Base-by-base conservation (phyloP, 495 filamentous ascomycete species). In the Cercophora newfieldiana region DNA sequence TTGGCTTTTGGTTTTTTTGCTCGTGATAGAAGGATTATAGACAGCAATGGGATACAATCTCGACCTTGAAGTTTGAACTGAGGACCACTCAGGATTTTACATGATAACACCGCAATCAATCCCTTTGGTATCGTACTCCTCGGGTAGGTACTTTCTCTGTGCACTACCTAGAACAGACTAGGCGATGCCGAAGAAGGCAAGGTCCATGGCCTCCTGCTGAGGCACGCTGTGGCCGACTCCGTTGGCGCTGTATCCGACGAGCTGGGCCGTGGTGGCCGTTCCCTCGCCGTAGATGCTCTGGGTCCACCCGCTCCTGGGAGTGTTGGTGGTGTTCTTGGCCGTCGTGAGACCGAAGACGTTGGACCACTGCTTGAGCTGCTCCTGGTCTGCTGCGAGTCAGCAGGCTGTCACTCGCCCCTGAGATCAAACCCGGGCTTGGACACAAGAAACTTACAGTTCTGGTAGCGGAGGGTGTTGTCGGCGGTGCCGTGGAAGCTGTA, bases 221-320 rank as follows among this genome's bases (percentile, higher is more conserved):
- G 78, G 82, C 22, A 84, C 78, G 56, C 68, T 80, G 72, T 86
- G 83, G 29, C 80, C 81, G 12, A 85, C 82, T 28, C 79, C 79
- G 55, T 68, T 63, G 26, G 81, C 82, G 63, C 76, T 80, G 72
- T 81, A 80, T 0, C 82, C 83, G 48, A 80, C 76, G 50, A 80
- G 74, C 72, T 83, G 73, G 0, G 77, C 77, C 1, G 77, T 78
- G 7, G 71, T 74, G n/a, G 73, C 64, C 10, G 76, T 73, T 48
- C 77, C 79, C 18, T 82, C 77, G 4, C 86, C 86, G 70, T 85
- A 88, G 64, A 81, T 79, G 47, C 78, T 82, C 69, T 82, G 72
- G 1, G 85, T 84, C 74, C 86, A 89, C 5, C 82, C 82, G 62
- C 69, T 73, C 68, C 82, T 73, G 0, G 82, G 82, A 3, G 74